Evolutionary conservation across 2,329 filamentous ascomycete genomes (phyloP).

Genomic region (Exophiala mesophila): DNA sequence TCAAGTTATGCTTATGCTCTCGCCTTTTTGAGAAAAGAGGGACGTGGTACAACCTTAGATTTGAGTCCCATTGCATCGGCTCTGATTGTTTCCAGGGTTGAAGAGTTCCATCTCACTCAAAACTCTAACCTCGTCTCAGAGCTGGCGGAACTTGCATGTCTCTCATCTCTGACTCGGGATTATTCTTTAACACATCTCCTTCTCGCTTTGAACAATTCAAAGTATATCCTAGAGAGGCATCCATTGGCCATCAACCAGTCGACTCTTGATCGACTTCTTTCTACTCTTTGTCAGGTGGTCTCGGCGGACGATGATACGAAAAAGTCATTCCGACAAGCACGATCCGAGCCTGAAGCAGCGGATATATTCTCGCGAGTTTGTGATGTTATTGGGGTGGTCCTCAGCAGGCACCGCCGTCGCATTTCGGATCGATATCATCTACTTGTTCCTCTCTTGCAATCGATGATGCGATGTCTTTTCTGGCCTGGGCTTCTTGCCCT

Average conservation of each 20-base stretch:
- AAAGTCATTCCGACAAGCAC: not conserved
- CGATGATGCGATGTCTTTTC: slow-evolving; percentile 53
- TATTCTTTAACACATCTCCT: slow-evolving; percentile 6
- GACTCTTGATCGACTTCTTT: slow-evolving; percentile 42
- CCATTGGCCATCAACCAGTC: slow-evolving; percentile 40
- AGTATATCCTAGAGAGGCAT: slow-evolving; percentile 37
- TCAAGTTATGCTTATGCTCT: slow-evolving; percentile 3
- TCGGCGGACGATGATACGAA: slow-evolving; percentile 27
- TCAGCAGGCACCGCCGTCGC: slow-evolving; percentile 55
- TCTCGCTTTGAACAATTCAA: slow-evolving; percentile 37
- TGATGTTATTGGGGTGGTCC: slow-evolving; percentile 47
- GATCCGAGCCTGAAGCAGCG: slow-evolving; percentile 18
- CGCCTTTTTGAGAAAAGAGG: slow-evolving; percentile 2
- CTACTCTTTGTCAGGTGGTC: slow-evolving; percentile 33
- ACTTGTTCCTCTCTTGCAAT: slow-evolving; percentile 51
- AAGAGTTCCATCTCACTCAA: slow-evolving; percentile 6
- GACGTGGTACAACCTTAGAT: not conserved
- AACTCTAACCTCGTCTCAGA: slow-evolving; percentile 5
- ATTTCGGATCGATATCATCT: slow-evolving; percentile 58
- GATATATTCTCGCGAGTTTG: slow-evolving; percentile 52
- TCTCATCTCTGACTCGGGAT: slow-evolving; percentile 11
- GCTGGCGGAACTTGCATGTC: slow-evolving; percentile 36
- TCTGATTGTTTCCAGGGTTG: slow-evolving; percentile 5
- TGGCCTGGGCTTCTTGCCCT: slow-evolving; percentile 28
- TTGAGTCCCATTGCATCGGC: slow-evolving; percentile 4